Conservation (phyloP, 257 asterid species). For the Solanum ossicruentum region DNA sequence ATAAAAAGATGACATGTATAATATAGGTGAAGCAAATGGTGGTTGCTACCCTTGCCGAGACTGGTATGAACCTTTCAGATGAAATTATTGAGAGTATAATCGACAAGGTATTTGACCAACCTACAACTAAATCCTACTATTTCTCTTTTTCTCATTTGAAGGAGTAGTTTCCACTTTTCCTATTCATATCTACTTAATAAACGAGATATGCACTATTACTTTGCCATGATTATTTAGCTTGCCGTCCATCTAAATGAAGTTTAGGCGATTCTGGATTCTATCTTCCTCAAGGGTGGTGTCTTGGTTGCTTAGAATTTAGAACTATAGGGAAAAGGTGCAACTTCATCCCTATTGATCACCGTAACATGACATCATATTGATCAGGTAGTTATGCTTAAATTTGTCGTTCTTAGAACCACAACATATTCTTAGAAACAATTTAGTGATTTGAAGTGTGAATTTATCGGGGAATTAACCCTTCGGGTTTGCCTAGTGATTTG, state of each 20-base stretch:
- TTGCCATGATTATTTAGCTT: neutral
- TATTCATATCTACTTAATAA: neutral
- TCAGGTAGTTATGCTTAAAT: neutral
- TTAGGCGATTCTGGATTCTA: neutral
- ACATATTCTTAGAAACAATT: neutral
- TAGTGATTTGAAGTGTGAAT: neutral
- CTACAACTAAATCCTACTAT: neutral
- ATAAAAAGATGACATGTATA: neutral
- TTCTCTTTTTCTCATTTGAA: neutral
- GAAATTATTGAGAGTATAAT: conserved; percentile 94
- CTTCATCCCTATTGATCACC: neutral
- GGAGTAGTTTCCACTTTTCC: neutral
- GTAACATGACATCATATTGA: neutral
- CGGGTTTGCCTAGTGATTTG: too few relatives aligned
- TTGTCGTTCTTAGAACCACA: neutral
- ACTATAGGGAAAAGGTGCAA: neutral
- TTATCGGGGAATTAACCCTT: neutral
- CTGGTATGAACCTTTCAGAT: conserved; percentile 18
- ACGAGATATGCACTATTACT: neutral
- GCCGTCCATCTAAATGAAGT: neutral
- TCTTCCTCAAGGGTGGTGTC: neutral
- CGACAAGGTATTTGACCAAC: conserved; percentile 54
- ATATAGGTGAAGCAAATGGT: conserved; percentile 24
- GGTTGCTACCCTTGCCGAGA: conserved; percentile 20
- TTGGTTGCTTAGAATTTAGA: neutral